Base-by-base conservation (phyloP, 129 eudicot species). In the Dittrichia graveolens region DNA sequence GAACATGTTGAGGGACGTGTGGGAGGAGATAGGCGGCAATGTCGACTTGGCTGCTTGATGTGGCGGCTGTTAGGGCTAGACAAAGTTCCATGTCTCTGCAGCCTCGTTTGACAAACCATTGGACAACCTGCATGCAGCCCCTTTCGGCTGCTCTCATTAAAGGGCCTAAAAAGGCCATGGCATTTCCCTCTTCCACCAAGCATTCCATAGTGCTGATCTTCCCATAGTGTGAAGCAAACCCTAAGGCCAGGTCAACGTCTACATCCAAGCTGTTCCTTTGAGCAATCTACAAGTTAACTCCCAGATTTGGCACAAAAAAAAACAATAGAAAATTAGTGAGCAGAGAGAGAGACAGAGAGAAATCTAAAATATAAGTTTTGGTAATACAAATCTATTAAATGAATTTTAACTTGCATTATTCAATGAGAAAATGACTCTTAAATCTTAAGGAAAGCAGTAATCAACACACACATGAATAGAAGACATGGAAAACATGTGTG, bases 31-130 rank as follows among this genome's bases (percentile, higher is more conserved):
- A 94, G 9, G 97, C 86, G 0, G 96, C 98, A n/a, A 84, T 83
- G 70, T 80, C 96, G 65, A 90, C 97, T 77, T 88, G 96, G 60
- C 97, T 85, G 82, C 93, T 84, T 10, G 98, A 94, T 9, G 97
- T 94, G 75, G 98, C 98, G 24, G 98, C 98, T 3, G 98, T 94
- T 2, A 94, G 96, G 80, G 98, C 98, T n/a, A 94, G 91, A 67
- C 98, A 94, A 1, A 94, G 95, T 65, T 94, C 98, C 98, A 94
- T 94, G 89, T 94, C 98, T 14, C 96, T 82, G 81, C 98, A 90
- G 47, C 98, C 98, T 43, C 96, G 69, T 47, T 86, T 75, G 10
- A 94, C 98, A 42, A 94, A 94, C 98, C 98, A 94, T 48, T 88
- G 91, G 14, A 94, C 98, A 15, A 94, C 98, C 35, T 77, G 87